Base-by-base conservation (phyloP, 225 moss, liverwort and hornwort species). In the Ulota crispa region DNA sequence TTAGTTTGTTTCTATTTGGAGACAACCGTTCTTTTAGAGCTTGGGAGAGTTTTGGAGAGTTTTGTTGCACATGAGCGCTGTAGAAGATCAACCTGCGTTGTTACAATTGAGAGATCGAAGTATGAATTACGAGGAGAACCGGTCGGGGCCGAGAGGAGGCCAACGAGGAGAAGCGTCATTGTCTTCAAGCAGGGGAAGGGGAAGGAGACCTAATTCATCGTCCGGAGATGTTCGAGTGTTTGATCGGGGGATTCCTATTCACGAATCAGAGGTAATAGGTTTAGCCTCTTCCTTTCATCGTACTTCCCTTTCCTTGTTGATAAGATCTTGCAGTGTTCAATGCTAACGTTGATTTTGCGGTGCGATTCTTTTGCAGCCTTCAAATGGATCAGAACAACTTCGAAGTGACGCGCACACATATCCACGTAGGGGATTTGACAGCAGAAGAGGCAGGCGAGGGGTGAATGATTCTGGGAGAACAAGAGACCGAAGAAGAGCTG, bases 141-240 rank as follows among this genome's bases (percentile, higher is more conserved):
- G 63, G 23, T 71, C 55, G 20, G 87, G 74, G 5, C 27, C 72
- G 54, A 75, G 90, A 82, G 86, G 82, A 62, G 79, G 73, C 8
- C 71, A 27, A 11, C 53, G 78, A 64, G 87, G 85, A 63, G 89
- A 75, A 72, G 81, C 62, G 10, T 70, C 56, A 34, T 68, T 82
- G 43, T 32, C 85, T 18, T 86, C 84, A 21, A 82, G 82, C 69
- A 79, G 85, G 42, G 88, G 80, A 5, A 78, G 86, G 41, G 86
- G 80, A 15, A 82, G 86, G 52, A 71, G 82, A 60, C 74, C 85
- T 57, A 37, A 82, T 13, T 61, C 62, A 19, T 77, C 67, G 34
- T 83, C 90, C 3, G 90, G 88, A 23, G 88, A 90, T 84, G 90
- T 90, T n/a, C 88, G 88, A n/a, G 88, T 88, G 62, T 24, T 90